A percentile compares a stretch with the other conserved stretches of the same genome.
Conservation (phyloP, 2,329 filamentous ascomycete genomes). For the Plectosphaerella sp. region DNA sequence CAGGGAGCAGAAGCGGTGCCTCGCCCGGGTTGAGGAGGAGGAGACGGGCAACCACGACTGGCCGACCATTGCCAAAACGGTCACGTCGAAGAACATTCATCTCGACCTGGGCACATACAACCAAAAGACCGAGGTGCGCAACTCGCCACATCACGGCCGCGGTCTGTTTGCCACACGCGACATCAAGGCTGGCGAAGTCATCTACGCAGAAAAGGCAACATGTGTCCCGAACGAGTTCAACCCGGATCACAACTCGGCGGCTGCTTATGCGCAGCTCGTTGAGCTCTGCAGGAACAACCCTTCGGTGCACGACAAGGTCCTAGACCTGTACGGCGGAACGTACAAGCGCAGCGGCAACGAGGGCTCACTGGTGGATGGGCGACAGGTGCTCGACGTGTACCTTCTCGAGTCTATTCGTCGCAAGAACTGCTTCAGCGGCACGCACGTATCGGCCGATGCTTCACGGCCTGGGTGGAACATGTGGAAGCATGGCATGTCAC, state of each 20-base stretch:
- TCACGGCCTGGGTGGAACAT: constrained; percentile 18
- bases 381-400: constrained; percentile 31
- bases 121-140: constrained; percentile 22
- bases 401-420: constrained; percentile 33
- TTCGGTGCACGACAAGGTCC: constrained; percentile 23
- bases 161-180: constrained; percentile 35
- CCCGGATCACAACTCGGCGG: constrained; percentile 31
- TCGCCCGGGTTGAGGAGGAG: constrained; percentile 9
- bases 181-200: constrained; percentile 31
- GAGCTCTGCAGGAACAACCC: constrained; percentile 34
- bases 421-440: constrained; percentile 33
- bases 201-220: constrained; percentile 37
- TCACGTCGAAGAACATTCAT: constrained; percentile 13
- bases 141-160: constrained; percentile 28
- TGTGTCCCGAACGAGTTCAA: constrained; percentile 37
- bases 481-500: constrained; percentile 13
- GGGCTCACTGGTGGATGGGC: constrained; percentile 25
- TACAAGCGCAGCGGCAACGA: constrained; percentile 25
- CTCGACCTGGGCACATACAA: constrained; percentile 25
- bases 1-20: constrained; percentile 12
- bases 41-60: constrained; percentile 13
- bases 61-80: constrained; percentile 5
- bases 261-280: constrained; percentile 35
- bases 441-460: constrained; percentile 23
- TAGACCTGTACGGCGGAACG: constrained; percentile 29